phyloP scores from a whole-genome alignment of 805 yeast species.

The Komagataella kurtzmanii region DNA sequence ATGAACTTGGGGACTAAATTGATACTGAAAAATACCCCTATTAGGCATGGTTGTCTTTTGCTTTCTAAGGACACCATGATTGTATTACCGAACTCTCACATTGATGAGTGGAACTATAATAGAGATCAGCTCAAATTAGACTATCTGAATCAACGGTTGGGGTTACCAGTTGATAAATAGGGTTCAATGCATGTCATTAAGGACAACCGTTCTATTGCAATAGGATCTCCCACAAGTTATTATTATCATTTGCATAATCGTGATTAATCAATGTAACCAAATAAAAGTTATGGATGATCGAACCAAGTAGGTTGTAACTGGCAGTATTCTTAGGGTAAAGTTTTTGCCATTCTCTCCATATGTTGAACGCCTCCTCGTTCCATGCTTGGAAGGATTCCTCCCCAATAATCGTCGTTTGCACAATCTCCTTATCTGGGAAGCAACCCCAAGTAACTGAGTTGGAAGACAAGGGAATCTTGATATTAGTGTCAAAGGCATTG shows the following conservation, averaged over 20 bases:
- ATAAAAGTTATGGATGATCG: conserved; percentile 48
- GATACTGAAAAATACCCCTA: conserved; percentile 29
- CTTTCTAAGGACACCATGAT: conserved; percentile 14
- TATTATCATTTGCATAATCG: conserved; percentile 53
- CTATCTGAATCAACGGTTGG: conserved; percentile 18
- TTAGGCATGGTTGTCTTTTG: conserved; percentile 32
- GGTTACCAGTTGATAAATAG: conserved; percentile 6
- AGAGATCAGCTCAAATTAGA: background rate
- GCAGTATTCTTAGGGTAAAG: conserved; percentile 48
- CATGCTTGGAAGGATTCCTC: conserved; percentile 89
- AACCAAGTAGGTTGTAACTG: conserved; percentile 48
- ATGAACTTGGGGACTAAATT: conserved; percentile 45
- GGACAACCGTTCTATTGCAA: conserved; percentile 10
- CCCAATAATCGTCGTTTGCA: conserved; percentile 87
- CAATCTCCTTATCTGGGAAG: conserved; percentile 78
- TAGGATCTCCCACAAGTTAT: conserved; percentile 63
- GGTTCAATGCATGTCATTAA: background rate
- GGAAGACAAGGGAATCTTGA: conserved; percentile 34
- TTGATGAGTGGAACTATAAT: conserved; percentile 12
- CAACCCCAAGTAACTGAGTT: conserved; percentile 98
- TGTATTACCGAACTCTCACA: conserved; percentile 16
- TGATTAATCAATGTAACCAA: conserved; percentile 84
- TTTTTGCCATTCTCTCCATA: conserved; percentile 88
- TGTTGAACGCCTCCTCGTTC: conserved; percentile 88
- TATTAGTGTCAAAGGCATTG: conserved; percentile 48